phyloP scores from a whole-genome alignment of 2,329 filamentous ascomycete genomes.

The Neonectria hederae region DNA sequence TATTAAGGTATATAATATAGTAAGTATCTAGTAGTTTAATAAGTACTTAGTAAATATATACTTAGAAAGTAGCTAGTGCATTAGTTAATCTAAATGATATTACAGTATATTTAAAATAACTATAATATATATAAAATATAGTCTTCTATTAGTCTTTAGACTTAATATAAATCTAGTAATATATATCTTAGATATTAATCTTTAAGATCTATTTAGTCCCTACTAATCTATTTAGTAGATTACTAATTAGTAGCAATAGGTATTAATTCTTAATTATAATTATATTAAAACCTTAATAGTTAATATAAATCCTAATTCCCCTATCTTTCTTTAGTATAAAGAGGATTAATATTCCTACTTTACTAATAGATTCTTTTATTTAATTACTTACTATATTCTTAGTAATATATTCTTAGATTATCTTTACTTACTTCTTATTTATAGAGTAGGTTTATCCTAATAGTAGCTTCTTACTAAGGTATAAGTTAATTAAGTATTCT shows the following conservation, averaged over 20 bases:
- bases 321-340: neutral
- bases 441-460: neutral
- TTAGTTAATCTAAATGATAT: no score
- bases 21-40: no score
- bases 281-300: neutral
- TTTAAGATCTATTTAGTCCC: neutral
- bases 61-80: no score
- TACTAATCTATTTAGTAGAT: no score
- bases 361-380: neutral
- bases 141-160: neutral
- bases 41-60: no score
- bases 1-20: no score
- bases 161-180: neutral
- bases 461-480: neutral
- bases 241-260: no score
- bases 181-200: neutral
- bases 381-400: neutral
- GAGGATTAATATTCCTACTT: neutral
- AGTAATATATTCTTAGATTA: neutral
- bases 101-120: neutral
- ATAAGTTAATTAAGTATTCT: neutral
- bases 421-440: neutral
- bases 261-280: neutral
- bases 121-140: neutral
- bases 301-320: neutral